Evolutionary conservation across 805 yeast genomes (phyloP).

Genomic region (Kuraishia ogatae): DNA sequence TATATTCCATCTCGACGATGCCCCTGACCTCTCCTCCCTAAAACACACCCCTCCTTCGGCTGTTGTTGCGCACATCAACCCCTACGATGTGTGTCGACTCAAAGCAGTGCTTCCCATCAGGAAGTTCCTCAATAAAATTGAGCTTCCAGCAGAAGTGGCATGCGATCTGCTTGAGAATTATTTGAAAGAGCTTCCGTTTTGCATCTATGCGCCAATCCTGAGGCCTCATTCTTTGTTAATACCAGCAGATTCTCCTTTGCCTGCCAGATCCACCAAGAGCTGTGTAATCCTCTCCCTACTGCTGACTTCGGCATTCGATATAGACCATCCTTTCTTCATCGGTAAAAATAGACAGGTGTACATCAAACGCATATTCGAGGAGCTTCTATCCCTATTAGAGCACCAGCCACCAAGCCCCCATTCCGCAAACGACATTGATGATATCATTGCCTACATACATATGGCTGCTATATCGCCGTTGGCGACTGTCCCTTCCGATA

Average conservation of each 20-base stretch:
- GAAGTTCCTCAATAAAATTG: not conserved
- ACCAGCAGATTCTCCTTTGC: not conserved
- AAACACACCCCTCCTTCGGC: not conserved
- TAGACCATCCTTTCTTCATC: not conserved
- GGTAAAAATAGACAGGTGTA: not conserved
- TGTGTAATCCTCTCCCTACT: not conserved
- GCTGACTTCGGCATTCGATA: not conserved
- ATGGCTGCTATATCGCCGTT: slow-evolving; percentile 8
- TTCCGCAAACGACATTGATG: slow-evolving; percentile 9
- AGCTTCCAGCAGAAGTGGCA: not conserved
- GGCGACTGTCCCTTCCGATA: slow-evolving; percentile 6
- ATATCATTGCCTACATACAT: slow-evolving; percentile 11
- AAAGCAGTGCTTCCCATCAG: not conserved
- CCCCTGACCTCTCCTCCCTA: not conserved
- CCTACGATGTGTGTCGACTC: not conserved
- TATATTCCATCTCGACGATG: not conserved
- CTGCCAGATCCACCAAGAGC: not conserved
- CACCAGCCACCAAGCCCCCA: slow-evolving; percentile 6
- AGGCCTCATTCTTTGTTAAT: not conserved
- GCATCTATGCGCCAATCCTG: not conserved
- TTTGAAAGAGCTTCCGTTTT: not conserved
- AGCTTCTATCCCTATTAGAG: not conserved
- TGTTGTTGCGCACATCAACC: not conserved
- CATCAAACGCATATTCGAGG: not conserved
- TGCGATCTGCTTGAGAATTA: slow-evolving; percentile 1